Conservation (phyloP, 306 rosid species). For the Dalbergia cultrata region DNA sequence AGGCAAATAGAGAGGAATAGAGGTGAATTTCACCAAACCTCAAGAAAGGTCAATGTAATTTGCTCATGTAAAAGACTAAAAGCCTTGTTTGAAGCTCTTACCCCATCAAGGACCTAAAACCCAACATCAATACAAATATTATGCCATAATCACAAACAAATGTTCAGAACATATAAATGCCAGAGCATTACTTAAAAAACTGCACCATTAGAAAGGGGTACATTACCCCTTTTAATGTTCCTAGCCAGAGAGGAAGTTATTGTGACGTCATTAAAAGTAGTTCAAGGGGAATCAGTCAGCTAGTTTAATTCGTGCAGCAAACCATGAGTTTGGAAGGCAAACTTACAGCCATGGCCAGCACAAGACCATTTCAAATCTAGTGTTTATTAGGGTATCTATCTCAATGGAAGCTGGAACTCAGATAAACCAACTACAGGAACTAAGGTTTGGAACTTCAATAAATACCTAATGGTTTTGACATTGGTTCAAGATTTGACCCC, state of each 20-base stretch:
- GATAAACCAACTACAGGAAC: background rate
- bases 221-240: background rate
- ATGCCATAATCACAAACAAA: background rate
- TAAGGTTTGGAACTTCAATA: background rate
- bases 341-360: no score
- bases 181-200: slow-evolving; percentile 13
- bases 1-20: no score
- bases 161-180: background rate
- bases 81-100: background rate
- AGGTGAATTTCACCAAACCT: no score
- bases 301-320: background rate
- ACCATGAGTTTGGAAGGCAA: slow-evolving; percentile 13
- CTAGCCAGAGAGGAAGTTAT: background rate
- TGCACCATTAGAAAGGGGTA: background rate
- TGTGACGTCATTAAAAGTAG: background rate
- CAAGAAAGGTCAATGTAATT: no score
- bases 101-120: slow-evolving; percentile 9
- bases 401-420: background rate
- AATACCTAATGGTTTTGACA: background rate
- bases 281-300: background rate
- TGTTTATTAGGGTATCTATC: background rate
- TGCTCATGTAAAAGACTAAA: background rate
- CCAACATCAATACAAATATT: background rate
- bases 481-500: background rate
- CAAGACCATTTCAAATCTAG: background rate